A percentile compares a stretch with the other conserved stretches of the same genome.
phyloP scores from a whole-genome alignment of 2,329 filamentous ascomycete genomes.

The Colletotrichum coccodes region DNA sequence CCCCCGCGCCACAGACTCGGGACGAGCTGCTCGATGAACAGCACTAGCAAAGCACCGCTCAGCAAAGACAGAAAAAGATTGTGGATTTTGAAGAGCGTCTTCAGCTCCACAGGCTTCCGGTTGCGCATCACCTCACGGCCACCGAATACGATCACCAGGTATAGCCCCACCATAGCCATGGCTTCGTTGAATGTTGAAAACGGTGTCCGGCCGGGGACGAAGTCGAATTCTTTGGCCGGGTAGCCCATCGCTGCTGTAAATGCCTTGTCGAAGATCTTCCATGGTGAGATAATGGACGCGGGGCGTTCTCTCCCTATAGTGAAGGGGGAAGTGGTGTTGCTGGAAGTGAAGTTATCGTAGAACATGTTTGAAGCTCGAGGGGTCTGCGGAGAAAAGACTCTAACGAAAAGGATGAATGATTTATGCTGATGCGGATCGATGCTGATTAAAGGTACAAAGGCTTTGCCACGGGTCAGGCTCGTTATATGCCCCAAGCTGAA shows the following conservation, averaged over 20 bases:
- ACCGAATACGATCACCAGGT: slow-evolving; percentile 87
- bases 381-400: background rate
- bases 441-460: background rate
- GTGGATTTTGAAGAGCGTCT: slow-evolving; percentile 84
- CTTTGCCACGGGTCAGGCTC: background rate
- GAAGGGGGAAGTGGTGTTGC: slow-evolving; percentile 76
- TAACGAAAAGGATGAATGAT: background rate
- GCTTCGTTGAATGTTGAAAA: slow-evolving; percentile 83
- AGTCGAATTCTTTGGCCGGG: slow-evolving; percentile 81
- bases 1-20: slow-evolving; percentile 79
- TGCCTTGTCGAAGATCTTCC: slow-evolving; percentile 78
- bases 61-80: slow-evolving; percentile 86
- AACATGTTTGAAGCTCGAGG: slow-evolving; percentile 5
- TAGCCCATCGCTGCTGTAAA: slow-evolving; percentile 78
- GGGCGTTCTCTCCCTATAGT: slow-evolving; percentile 41
- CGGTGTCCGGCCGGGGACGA: slow-evolving; percentile 77
- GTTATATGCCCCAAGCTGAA: slow-evolving; percentile 1
- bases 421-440: background rate
- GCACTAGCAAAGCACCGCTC: slow-evolving; percentile 75
- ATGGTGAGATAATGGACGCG: slow-evolving; percentile 74
- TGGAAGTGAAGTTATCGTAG: slow-evolving; percentile 19
- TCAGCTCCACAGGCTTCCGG: slow-evolving; percentile 79
- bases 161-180: slow-evolving; percentile 74
- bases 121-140: slow-evolving; percentile 86
- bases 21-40: slow-evolving; percentile 85